Conservation (phyloP, 2,329 filamentous ascomycete genomes). For the Pestalotiopsis sp. region DNA sequence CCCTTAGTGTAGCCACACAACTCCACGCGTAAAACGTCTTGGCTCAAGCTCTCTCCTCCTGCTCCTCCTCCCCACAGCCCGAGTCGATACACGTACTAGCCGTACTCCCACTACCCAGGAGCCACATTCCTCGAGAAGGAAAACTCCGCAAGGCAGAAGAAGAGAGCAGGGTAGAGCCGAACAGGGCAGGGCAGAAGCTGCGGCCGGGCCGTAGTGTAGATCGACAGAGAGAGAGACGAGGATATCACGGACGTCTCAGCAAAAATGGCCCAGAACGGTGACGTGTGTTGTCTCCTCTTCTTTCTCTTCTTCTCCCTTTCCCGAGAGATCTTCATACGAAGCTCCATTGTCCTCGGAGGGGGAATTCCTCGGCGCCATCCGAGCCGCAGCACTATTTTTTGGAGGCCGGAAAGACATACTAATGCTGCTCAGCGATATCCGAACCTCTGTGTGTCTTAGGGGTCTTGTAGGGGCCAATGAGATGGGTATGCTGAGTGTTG, state of each 20-base stretch:
- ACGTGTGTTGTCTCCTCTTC: background rate
- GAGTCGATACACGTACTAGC: background rate
- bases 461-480: no score
- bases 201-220: background rate
- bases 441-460: no score
- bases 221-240: background rate
- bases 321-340: background rate
- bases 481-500: no score
- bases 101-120: background rate
- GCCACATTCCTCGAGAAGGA: background rate
- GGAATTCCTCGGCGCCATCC: background rate
- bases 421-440: background rate
- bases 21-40: background rate
- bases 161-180: background rate
- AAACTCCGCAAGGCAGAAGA: background rate
- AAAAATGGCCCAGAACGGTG: background rate
- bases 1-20: background rate
- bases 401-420: background rate
- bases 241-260: background rate
- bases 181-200: background rate
- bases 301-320: background rate
- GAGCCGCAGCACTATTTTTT: background rate
- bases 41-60: background rate
- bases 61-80: background rate
- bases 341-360: background rate